Evolutionary conservation across 306 rosid species (phyloP).

Genomic region (Urtica urens): DNA sequence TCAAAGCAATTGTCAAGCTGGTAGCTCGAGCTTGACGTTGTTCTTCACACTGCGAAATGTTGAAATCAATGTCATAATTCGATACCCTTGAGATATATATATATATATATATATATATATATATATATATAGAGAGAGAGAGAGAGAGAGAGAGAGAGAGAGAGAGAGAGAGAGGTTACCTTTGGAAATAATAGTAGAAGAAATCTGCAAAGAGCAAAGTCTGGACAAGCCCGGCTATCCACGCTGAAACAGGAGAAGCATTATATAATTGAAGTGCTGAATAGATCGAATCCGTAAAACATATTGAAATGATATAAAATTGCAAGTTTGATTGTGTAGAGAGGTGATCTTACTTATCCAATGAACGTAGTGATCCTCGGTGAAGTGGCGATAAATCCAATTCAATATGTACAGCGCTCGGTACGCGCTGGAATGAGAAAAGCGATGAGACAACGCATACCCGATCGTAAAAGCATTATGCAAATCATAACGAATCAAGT

Average conservation of each 20-base stretch:
- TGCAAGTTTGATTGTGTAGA: background rate
- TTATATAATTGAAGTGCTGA: no score
- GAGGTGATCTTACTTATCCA: slow-evolving; percentile 63
- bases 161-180: slow-evolving; percentile 36
- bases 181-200: slow-evolving; percentile 81
- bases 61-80: background rate
- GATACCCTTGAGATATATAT: background rate
- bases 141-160: no score
- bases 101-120: background rate
- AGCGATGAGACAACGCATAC: no score
- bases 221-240: slow-evolving; percentile 80
- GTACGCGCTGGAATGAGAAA: slow-evolving; percentile 59
- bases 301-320: background rate
- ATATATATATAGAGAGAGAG: no score
- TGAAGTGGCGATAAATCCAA: slow-evolving; percentile 92
- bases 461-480: no score
- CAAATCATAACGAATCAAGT: no score
- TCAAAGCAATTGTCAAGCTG: slow-evolving; percentile 38
- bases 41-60: slow-evolving; percentile 70
- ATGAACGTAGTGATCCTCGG: slow-evolving; percentile 61
- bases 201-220: slow-evolving; percentile 81
- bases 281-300: no score
- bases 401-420: slow-evolving; percentile 73
- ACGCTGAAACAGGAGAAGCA: slow-evolving; percentile 48
- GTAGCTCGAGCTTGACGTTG: slow-evolving; percentile 71